Percentiles rank a stretch among this genome's conserved stretches.
Conservation (phyloP, 805 yeast species). For the Kazachstania martiniae region DNA sequence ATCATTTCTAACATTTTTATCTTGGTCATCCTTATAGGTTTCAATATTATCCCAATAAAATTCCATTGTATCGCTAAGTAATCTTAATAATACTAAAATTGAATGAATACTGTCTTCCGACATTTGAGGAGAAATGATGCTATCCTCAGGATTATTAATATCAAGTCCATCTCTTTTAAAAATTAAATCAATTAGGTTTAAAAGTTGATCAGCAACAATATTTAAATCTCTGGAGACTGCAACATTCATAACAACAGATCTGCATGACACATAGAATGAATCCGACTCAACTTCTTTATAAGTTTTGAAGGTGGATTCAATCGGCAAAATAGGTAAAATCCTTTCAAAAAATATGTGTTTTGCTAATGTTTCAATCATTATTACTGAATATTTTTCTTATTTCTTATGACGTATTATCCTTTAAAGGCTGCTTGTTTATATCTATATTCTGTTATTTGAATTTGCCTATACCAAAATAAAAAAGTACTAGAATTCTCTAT, state of each 20-base stretch:
- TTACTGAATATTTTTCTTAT: too few relatives aligned
- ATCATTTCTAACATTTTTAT: neutral
- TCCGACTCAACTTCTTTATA: conserved; percentile 13
- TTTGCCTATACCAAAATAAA: too few relatives aligned
- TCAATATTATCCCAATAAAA: conserved; percentile 29
- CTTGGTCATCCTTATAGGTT: conserved; percentile 11
- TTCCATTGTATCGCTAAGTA: conserved; percentile 33
- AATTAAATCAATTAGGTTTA: conserved; percentile 12
- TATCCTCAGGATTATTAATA: too few relatives aligned
- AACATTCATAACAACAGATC: conserved; percentile 16
- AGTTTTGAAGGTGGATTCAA: conserved; percentile 6
- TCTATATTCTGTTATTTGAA: too few relatives aligned
- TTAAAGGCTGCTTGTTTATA: too few relatives aligned
- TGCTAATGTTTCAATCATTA: conserved; percentile 6
- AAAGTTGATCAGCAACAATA: conserved; percentile 8
- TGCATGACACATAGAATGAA: conserved; percentile 12
- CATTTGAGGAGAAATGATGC: conserved; percentile 7
- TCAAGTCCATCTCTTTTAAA: too few relatives aligned
- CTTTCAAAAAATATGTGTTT: conserved; percentile 13
- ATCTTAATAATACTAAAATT: conserved; percentile 27
- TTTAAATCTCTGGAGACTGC: conserved; percentile 12
- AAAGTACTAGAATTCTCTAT: too few relatives aligned
- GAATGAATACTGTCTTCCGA: conserved; percentile 15
- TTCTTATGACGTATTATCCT: too few relatives aligned
- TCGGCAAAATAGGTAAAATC: conserved; percentile 10